Evolutionary conservation across 177 flowering plant genomes (phyloP), one percentile per base, ranked within the genome.

Genomic region (Tripterygium wilfordii): DNA sequence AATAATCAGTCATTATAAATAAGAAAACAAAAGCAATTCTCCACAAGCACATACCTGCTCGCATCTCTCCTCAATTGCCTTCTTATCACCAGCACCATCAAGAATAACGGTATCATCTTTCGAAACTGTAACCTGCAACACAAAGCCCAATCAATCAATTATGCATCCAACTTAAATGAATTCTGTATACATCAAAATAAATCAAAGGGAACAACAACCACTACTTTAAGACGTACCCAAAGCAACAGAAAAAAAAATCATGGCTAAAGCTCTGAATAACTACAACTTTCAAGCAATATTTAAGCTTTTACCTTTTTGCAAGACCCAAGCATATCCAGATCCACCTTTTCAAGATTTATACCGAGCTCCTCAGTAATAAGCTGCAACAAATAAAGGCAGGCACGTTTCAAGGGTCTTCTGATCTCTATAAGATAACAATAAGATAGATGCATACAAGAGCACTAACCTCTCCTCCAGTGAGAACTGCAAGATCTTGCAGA

Each of bases 41-140:
- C 10, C 10, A 23, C 3, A 19, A 31, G 31, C 8, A 54, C 64
- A 27, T 33, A 85, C 96, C 89, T 76, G 90, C 39, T 89, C 96
- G 65, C 90, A 82, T 74, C 99, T 74, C 66, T 89, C 96, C 36
- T 85, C 96, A 32, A 94, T 87, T 29, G 73, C 58, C 47, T 78
- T 78, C 74, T 87, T 90, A 50, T 90, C 92, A 61, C 99, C 99
- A 58, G 88, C 78, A 32, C 99, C 99, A 66, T 87, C 92, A 47
- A 94, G 96, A 50, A 94, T 42, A 16, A 90, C 82, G 8, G 96
- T 83, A 60, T 90, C 97, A 68, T 94, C 99, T 54, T 87, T 85
- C 1, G 97, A 87, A 22, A 90, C 43, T 16, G 94, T 77, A 20
- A 77, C 85, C 98, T 92, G 50, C 12, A 42, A 40, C 6, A 30